Evolutionary conservation across 179 eudicot genomes (phyloP).

Genomic region (Vitellaria paradoxa): DNA sequence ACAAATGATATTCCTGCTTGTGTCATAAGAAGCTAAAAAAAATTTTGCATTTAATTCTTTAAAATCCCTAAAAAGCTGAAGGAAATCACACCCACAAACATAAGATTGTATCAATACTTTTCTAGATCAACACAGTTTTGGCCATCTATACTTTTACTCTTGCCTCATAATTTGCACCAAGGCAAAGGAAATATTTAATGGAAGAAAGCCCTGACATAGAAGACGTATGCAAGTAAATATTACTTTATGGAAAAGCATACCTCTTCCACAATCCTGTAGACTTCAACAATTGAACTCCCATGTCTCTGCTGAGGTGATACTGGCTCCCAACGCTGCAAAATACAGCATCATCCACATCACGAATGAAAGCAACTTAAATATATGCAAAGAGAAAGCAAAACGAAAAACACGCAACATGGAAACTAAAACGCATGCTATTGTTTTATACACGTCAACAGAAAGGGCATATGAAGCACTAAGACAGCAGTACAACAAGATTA

Average conservation of each 20-base stretch:
- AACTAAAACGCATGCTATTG: neutral
- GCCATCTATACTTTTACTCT: neutral
- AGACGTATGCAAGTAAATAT: conserved; percentile 8
- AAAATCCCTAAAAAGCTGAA: neutral
- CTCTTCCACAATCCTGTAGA: conserved; percentile 98
- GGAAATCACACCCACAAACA: neutral
- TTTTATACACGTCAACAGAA: neutral
- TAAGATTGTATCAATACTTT: neutral
- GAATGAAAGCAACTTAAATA: conserved; percentile 6
- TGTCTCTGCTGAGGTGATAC: conserved; percentile 94
- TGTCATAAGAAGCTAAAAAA: neutral
- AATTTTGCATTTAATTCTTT: neutral
- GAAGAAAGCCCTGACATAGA: neutral
- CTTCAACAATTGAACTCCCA: conserved; percentile 98
- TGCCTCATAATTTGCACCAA: neutral
- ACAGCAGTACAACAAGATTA: neutral
- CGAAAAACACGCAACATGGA: neutral
- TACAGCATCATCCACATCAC: conserved; percentile 1
- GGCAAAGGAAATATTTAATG: neutral
- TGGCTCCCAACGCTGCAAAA: conserved; percentile 80
- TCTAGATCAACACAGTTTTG: too few relatives aligned
- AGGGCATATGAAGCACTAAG: neutral
- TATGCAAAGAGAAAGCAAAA: neutral
- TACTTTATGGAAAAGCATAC: conserved; percentile 32
- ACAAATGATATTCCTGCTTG: too few relatives aligned